Evolutionary conservation across 2,329 filamentous ascomycete species (phyloP).

Genomic region (Aspergillus thermomutatus): DNA sequence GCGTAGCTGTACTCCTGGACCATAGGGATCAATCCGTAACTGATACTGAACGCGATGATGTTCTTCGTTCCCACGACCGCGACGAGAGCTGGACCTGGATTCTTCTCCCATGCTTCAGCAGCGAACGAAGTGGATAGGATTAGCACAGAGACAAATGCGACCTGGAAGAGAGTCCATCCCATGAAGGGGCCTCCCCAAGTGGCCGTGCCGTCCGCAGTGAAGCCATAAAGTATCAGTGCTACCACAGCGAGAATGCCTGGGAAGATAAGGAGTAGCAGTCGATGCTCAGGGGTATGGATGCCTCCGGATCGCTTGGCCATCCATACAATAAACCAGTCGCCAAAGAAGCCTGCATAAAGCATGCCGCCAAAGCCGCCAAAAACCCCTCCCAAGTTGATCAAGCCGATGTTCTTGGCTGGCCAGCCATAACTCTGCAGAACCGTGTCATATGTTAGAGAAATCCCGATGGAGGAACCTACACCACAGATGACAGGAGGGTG

Average conservation of each 20-base stretch:
- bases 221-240: slow-evolving; percentile 30
- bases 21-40: too few relatives aligned
- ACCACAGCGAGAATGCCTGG: slow-evolving; percentile 30
- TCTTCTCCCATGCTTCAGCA: slow-evolving; percentile 32
- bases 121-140: slow-evolving; percentile 36
- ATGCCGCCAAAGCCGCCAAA: slow-evolving; percentile 27
- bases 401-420: too few relatives aligned
- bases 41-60: slow-evolving; percentile 18
- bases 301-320: slow-evolving; percentile 32
- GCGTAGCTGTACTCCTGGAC: too few relatives aligned
- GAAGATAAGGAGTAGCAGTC: slow-evolving; percentile 30
- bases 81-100: slow-evolving; percentile 28
- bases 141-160: too few relatives aligned
- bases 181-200: slow-evolving; percentile 26
- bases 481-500: too few relatives aligned
- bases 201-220: slow-evolving; percentile 23
- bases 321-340: slow-evolving; percentile 21
- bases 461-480: too few relatives aligned
- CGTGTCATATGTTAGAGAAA: too few relatives aligned
- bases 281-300: slow-evolving; percentile 34
- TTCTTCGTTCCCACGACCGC: slow-evolving; percentile 30
- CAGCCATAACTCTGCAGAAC: too few relatives aligned
- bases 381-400: too few relatives aligned
- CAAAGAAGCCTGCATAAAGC: slow-evolving; percentile 24
- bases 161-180: slow-evolving; percentile 26